Base-by-base conservation (phyloP, 2,329 filamentous ascomycete species). In the Trichophyton verrucosum region DNA sequence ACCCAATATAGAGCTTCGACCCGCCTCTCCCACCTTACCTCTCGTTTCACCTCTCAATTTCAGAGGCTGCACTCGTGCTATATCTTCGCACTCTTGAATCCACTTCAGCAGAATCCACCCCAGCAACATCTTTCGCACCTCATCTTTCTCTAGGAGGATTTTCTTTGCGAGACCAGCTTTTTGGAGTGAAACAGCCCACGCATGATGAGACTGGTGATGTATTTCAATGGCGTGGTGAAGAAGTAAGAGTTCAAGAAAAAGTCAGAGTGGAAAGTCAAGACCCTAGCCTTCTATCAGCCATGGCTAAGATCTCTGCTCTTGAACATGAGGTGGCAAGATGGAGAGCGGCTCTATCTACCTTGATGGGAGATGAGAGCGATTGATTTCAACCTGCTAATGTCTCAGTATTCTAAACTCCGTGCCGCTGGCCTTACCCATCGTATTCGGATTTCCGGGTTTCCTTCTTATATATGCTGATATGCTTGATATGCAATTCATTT, bases 201-300 rank as follows among this genome's bases (percentile, higher is more conserved):
- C 88, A 91, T 71, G 88, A 91, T 72, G 92, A 97, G 74, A 85
- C 86, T 64, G 87, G 92, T 63, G 81, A 85, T 42, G 77, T 88
- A 0, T 96, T 95, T 72, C 78, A 77, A 3, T 96, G 82, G 74
- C 77, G 76, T 13, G 82, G 82, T 3, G 80, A 84, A 61, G 85
- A 94, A 63, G 91, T 96, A 2, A 86, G 84, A 65, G 92, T 97
- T 53, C 85, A 86, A 66, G 92, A 96, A 72, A 96, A 96, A 76
- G 83, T 96, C 3, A 81, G 88, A 46, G 86, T 96, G 1, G 91
- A 96, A 73, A 92, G 85, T 68, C 89, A 91, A 60, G 91, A 97
- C 72, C 92, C 92, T 0, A 91, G 85, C 67, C 72, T 96, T 65
- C 85, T 96, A 71, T 87, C 88, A 40, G 79, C 94, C 38, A 86